Evolutionary conservation across 1,284 basidiomycete genomes (phyloP).

Genomic region (Laetiporus sulphureus): DNA sequence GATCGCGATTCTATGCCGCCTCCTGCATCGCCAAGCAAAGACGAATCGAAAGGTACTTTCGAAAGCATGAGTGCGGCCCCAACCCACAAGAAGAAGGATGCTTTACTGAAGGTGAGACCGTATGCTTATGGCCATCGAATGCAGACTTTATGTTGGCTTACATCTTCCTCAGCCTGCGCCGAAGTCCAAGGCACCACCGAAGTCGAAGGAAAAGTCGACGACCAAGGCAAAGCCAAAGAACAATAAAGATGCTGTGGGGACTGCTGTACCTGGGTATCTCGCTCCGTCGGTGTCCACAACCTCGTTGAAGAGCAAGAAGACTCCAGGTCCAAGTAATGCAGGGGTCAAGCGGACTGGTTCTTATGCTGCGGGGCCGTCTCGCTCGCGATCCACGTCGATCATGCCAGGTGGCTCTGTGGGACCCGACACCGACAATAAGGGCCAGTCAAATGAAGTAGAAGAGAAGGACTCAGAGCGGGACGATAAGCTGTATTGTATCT

Average conservation of each 20-base stretch:
- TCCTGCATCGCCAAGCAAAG: constrained; percentile 27
- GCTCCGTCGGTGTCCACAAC: constrained; percentile 14
- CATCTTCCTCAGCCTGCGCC: constrained; percentile 17
- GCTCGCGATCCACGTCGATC: constrained; percentile 63
- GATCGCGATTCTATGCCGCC: constrained; percentile 55
- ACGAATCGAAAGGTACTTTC: constrained; percentile 3
- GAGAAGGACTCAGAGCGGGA: constrained; percentile 57
- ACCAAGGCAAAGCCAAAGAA: constrained; percentile 9
- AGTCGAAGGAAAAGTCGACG: constrained; percentile 26
- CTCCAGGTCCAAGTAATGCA: constrained; percentile 10
- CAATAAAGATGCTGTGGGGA: constrained; percentile 16
- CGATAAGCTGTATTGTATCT: constrained; percentile 78
- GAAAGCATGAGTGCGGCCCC: constrained; percentile 12
- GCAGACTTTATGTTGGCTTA: constrained; percentile 8
- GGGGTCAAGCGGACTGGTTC: constrained; percentile 25
- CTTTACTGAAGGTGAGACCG: constrained; percentile 35
- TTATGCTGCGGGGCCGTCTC: constrained; percentile 29
- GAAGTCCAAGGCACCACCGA: constrained; percentile 31
- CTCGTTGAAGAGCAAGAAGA: constrained; percentile 25
- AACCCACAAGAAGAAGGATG: constrained; percentile 40
- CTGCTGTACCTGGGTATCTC: constrained; percentile 10
- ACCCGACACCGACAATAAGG: constrained; percentile 30
- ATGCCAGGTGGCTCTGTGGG: constrained; percentile 41
- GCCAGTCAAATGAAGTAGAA: constrained; percentile 41
- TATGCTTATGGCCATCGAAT: not conserved